Conservation (phyloP, 2,329 filamentous ascomycete genomes). For the Pestalotiopsis sp. region DNA sequence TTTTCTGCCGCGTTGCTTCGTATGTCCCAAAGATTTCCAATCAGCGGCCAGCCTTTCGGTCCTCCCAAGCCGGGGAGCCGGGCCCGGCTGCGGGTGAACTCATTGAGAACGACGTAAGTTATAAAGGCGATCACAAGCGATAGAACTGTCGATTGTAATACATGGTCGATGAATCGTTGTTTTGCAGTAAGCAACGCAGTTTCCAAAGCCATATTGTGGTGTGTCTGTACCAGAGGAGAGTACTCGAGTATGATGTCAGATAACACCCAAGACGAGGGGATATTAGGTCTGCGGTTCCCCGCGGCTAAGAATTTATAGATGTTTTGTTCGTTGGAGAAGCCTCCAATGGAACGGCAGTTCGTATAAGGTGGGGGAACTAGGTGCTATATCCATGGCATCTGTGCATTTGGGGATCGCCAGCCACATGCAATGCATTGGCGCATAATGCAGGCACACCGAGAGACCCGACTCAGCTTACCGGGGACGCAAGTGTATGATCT, state of each 20-base stretch:
- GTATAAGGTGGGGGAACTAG: not conserved
- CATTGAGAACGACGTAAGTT: conserved; percentile 23
- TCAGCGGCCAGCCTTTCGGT: conserved; percentile 39
- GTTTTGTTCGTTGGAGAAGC: not conserved
- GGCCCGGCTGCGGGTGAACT: conserved; percentile 23
- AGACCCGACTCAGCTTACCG: too few species aligned
- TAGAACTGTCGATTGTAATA: not conserved
- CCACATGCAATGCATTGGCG: not conserved
- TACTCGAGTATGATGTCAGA: not conserved
- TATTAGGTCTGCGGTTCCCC: not conserved
- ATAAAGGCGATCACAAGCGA: not conserved
- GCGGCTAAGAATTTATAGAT: not conserved
- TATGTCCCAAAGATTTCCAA: conserved; percentile 65
- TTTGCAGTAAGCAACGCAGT: not conserved
- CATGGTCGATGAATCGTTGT: not conserved
- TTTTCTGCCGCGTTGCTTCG: conserved; percentile 56
- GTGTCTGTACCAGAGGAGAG: not conserved
- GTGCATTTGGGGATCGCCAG: not conserved
- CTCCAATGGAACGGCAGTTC: not conserved
- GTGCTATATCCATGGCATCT: not conserved
- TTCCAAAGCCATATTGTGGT: not conserved
- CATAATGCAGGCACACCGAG: not conserved
- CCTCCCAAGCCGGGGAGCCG: conserved; percentile 27
- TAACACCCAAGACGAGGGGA: not conserved
- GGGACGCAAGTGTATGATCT: too few species aligned